Evolutionary conservation across 495 filamentous ascomycete genomes (phyloP).

Genomic region (Neurospora sp.): DNA sequence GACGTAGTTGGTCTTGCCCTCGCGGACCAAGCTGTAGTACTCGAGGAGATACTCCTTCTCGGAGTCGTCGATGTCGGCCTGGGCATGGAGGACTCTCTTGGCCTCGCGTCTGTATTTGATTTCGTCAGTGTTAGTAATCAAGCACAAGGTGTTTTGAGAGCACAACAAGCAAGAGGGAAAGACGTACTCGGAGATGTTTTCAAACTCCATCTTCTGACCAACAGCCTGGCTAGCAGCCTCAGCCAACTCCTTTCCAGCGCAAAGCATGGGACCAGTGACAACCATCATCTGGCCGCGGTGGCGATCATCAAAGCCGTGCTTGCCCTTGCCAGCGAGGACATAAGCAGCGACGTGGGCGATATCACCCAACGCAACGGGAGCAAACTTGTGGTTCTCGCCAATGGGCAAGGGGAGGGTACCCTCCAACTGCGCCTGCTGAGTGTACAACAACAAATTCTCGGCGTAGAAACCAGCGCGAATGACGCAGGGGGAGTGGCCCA

Average conservation of each 20-base stretch:
- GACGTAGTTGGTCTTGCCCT: slow-evolving; percentile 53
- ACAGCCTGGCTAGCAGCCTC: slow-evolving; percentile 39
- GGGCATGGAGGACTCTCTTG: slow-evolving; percentile 31
- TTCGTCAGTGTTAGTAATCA: neutral
- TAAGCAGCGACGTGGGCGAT: slow-evolving; percentile 42
- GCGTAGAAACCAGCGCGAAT: slow-evolving; percentile 48
- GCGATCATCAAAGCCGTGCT: slow-evolving; percentile 44
- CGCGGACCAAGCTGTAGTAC: slow-evolving; percentile 48
- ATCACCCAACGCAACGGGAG: slow-evolving; percentile 43
- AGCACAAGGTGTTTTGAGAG: neutral
- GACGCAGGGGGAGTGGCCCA: slow-evolving; percentile 39
- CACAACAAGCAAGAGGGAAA: neutral
- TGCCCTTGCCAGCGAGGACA: slow-evolving; percentile 41
- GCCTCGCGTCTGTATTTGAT: slow-evolving; percentile 31
- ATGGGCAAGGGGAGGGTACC: slow-evolving; percentile 41
- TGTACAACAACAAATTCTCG: slow-evolving; percentile 45
- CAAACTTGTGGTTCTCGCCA: slow-evolving; percentile 42
- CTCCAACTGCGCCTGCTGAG: slow-evolving; percentile 35
- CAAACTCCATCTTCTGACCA: slow-evolving; percentile 39
- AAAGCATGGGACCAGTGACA: slow-evolving; percentile 46
- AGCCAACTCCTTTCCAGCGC: slow-evolving; percentile 42
- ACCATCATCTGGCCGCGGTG: slow-evolving; percentile 48
- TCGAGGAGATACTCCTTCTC: slow-evolving; percentile 47
- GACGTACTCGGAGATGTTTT: slow-evolving; percentile 42
- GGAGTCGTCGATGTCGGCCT: slow-evolving; percentile 34